Conservation (phyloP, 108 stramenopile species). For the Cyclotella cryptica region DNA sequence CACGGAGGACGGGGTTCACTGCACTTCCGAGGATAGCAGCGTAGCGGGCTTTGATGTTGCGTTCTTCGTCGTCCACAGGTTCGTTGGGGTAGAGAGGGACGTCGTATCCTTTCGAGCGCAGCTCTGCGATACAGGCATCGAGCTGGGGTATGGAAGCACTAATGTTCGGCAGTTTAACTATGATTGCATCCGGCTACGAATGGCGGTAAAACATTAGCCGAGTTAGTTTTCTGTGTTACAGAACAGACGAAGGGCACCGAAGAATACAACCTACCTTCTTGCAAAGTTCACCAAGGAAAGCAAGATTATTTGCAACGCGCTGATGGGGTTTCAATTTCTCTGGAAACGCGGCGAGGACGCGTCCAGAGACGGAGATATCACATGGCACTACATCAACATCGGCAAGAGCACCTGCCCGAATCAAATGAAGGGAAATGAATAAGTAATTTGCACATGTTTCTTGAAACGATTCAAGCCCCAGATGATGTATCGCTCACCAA, state of each 20-base stretch:
- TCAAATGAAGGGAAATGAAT: background rate
- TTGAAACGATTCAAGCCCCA: too few relatives aligned
- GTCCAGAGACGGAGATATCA: constrained; percentile 88
- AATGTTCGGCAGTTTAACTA: constrained; percentile 87
- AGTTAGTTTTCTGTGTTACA: background rate
- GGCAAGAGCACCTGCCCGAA: constrained; percentile 65
- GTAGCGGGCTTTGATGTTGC: constrained; percentile 74
- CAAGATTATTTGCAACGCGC: constrained; percentile 88
- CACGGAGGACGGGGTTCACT: constrained; percentile 94
- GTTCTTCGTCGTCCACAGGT: constrained; percentile 73
- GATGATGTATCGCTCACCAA: background rate
- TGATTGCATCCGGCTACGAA: constrained; percentile 66
- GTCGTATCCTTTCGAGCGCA: constrained; percentile 91
- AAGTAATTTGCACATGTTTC: background rate
- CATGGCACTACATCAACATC: constrained; percentile 82
- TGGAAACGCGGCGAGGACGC: constrained; percentile 88
- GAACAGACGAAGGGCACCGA: background rate
- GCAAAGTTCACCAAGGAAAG: constrained; percentile 83
- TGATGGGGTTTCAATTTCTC: constrained; percentile 78
- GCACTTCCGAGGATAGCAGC: constrained; percentile 85
- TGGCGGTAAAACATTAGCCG: background rate
- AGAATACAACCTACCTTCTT: constrained; percentile 44
- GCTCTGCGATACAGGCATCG: constrained; percentile 87
- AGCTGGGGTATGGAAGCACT: constrained; percentile 91
- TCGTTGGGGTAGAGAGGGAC: constrained; percentile 90